Conservation (phyloP, 1,284 basidiomycete genomes). For the Ustilago loliicola region DNA sequence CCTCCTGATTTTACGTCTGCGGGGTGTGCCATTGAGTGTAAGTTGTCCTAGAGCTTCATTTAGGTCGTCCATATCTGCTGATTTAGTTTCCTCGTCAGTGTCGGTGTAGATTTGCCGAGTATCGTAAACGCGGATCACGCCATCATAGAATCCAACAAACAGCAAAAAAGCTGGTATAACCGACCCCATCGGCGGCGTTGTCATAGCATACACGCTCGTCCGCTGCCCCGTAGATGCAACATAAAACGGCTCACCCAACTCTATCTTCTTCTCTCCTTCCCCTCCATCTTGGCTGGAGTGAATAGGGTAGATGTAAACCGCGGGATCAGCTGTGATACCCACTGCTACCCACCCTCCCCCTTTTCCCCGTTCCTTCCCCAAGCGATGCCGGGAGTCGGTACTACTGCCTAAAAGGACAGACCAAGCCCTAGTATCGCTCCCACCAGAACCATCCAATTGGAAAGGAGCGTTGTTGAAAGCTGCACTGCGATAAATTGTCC, state of each 20-base stretch:
- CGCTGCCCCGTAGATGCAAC: slow-evolving; percentile 20
- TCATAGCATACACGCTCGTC: slow-evolving; percentile 41
- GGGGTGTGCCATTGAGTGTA: slow-evolving; percentile 1
- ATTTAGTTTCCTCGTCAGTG: background rate
- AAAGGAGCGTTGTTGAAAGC: slow-evolving; percentile 45
- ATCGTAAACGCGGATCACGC: slow-evolving; percentile 50
- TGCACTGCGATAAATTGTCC: slow-evolving; percentile 25
- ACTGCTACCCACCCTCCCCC: slow-evolving; percentile 25
- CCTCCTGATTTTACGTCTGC: background rate
- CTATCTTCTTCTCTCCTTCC: background rate
- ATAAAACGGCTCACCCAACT: slow-evolving; percentile 17
- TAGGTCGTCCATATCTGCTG: slow-evolving; percentile 1
- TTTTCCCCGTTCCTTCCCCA: slow-evolving; percentile 3
- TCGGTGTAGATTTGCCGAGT: slow-evolving; percentile 14
- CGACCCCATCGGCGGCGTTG: slow-evolving; percentile 10
- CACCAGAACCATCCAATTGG: background rate
- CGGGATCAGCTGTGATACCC: slow-evolving; percentile 28
- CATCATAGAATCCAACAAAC: slow-evolving; percentile 55
- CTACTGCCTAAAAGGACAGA: slow-evolving; percentile 27
- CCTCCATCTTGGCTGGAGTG: background rate
- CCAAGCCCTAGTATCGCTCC: slow-evolving; percentile 34
- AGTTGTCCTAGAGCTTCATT: background rate
- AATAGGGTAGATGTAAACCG: slow-evolving; percentile 36
- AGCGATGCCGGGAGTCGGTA: background rate
- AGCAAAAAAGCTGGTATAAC: slow-evolving; percentile 36